Percentiles rank a stretch among this genome's conserved stretches.
Conservation (phyloP, 2,329 filamentous ascomycete genomes). For the Hysterium pulicare region DNA sequence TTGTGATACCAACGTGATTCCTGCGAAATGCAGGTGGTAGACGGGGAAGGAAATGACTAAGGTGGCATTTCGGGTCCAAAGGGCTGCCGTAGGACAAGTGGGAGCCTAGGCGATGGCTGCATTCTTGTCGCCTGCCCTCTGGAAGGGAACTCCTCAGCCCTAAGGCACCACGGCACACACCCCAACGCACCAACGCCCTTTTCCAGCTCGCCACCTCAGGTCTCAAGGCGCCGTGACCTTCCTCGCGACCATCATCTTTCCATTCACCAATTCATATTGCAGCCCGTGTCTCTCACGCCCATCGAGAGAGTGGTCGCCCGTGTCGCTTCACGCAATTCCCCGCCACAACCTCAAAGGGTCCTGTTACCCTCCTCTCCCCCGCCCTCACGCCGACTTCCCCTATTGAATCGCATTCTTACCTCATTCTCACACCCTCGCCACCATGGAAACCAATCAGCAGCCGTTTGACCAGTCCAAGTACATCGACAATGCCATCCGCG, state of each 20-base stretch:
- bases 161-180: too few relatives aligned
- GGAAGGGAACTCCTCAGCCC: constrained; percentile 5
- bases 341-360: constrained; percentile 2
- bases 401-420: neutral
- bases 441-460: constrained; percentile 35
- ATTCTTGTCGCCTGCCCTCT: too few relatives aligned
- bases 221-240: neutral
- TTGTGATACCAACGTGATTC: too few relatives aligned
- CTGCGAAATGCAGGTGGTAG: too few relatives aligned
- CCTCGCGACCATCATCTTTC: neutral
- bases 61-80: too few relatives aligned
- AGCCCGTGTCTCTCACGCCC: neutral
- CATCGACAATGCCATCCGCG: constrained; percentile 85
- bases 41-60: too few relatives aligned
- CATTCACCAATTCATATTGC: neutral
- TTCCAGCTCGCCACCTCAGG: neutral
- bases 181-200: neutral
- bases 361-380: constrained; percentile 4
- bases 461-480: constrained; percentile 41
- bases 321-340: constrained; percentile 1
- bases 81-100: too few relatives aligned
- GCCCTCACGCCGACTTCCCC: neutral
- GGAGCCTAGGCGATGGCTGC: too few relatives aligned
- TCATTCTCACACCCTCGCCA: constrained; percentile 11
- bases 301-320: neutral